Conservation (phyloP, 2,329 filamentous ascomycete species). For the Madurella mycetomatis region DNA sequence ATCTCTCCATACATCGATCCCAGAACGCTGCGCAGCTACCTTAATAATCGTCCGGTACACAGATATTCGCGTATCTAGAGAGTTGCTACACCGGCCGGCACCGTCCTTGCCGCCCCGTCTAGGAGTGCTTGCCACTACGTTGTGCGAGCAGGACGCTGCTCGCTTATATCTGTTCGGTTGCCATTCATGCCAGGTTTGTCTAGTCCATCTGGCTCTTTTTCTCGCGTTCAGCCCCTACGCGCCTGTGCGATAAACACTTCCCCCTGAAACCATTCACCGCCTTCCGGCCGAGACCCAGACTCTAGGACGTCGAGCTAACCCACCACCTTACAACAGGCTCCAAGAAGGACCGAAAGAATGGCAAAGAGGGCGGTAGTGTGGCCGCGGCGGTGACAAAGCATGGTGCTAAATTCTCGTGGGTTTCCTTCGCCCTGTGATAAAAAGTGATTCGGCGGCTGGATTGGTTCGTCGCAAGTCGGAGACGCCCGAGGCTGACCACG, state of each 20-base stretch:
- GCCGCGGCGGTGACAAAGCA: constrained; percentile 51
- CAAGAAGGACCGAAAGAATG: constrained; percentile 53
- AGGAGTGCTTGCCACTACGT: constrained; percentile 13
- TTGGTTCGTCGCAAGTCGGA: neutral
- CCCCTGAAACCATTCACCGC: neutral
- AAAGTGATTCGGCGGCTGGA: neutral
- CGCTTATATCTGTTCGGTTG: constrained; percentile 15
- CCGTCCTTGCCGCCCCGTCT: constrained; percentile 1
- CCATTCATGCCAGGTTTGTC: constrained; percentile 29
- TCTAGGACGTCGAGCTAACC: constrained; percentile 19
- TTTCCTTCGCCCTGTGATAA: constrained; percentile 19
- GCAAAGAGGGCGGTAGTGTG: constrained; percentile 49
- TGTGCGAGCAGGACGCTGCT: constrained; percentile 24
- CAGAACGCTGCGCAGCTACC: constrained; percentile 2
- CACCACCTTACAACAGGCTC: constrained; percentile 31
- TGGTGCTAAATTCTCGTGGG: constrained; percentile 50
- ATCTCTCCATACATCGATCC: constrained; percentile 9
- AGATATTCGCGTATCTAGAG: neutral
- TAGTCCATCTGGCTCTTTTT: neutral
- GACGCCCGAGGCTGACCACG: constrained; percentile 16
- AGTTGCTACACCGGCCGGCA: neutral
- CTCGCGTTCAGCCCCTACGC: neutral
- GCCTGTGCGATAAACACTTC: neutral
- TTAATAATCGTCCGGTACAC: neutral
- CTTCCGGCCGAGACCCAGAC: no score